Evolutionary conservation across 805 yeast species (phyloP), one percentile per base, ranked within the genome.

Genomic region (Ogataea siamensis): DNA sequence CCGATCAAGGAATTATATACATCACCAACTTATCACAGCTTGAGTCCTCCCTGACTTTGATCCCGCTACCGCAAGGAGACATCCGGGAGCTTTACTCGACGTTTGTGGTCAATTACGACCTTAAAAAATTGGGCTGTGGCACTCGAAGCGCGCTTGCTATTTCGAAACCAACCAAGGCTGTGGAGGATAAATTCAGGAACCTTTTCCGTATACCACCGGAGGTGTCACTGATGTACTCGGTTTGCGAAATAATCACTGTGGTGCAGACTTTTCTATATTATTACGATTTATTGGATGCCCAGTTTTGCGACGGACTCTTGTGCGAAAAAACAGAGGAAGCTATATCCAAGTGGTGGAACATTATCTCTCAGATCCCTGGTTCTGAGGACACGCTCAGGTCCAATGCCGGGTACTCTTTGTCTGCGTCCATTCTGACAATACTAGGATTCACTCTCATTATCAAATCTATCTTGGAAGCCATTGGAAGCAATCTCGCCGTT

Each of bases 21-120:
- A 85, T 93, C 9, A 84, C 96, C 0, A 87, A 87, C 52, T 59
- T 91, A n/a, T 74, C 95, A 0, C 76, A 83, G 10, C 71, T 91
- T 43, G 93, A 95, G 1, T 50, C 64, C 1, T 71, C 78, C 39
- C 62, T 87, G 33, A 81, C 82, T 43, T 62, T 91, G 35, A 72
- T 91, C 18, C 82, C 86, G 2, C 73, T 89, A 2, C 78, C 81
- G 1, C 66, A 67, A 22, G 89, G 89, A 1, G 62, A 73, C 19
- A 61, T 66, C 0, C 67, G 76, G 2, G 45, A 36, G 2, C 39
- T 51, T 9, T 76, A 81, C 68, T 67, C 68, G 14, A 61, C 66
- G 30, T 91, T 86, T 55, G 73, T 75, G 34, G 77, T 86, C 7
- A 89, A 88, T 55, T 80, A 85, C 38, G 80, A 88, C 60, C 64